These are phyloP conservation scores for Desmodesmus armatus DNA, from an alignment of 139 green algal genomes.

Conservation along the genomic window DNA sequence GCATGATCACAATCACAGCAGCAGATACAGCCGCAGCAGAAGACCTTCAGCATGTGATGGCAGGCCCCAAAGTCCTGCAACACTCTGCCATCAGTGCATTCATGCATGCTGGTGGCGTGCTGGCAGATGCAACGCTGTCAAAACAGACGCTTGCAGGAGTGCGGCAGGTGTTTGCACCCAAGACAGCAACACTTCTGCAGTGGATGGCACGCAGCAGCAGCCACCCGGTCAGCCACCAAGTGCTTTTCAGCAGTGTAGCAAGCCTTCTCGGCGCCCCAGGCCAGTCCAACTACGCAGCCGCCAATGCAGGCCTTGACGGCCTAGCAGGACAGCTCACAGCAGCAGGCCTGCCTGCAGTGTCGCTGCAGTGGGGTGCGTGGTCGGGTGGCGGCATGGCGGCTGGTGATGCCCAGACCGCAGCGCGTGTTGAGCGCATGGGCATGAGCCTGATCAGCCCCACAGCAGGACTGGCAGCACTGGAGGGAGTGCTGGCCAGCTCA, in stretches of 20 bases:
- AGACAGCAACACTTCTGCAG: conserved; percentile 39
- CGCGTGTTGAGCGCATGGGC: conserved; percentile 71
- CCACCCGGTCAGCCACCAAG: conserved; percentile 36
- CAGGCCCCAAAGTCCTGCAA: too few species aligned
- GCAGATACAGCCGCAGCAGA: neutral
- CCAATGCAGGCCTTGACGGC: conserved; percentile 73
- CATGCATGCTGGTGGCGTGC: conserved; percentile 81
- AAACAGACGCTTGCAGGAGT: conserved; percentile 64
- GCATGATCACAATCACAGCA: conserved; percentile 34
- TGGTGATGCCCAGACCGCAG: conserved; percentile 55
- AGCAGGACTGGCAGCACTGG: conserved; percentile 67
- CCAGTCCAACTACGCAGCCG: conserved; percentile 79
- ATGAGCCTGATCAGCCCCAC: conserved; percentile 69
- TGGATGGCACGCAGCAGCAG: neutral
- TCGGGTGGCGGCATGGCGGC: conserved; percentile 73
- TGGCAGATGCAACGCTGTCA: conserved; percentile 75
- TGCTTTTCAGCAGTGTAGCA: conserved; percentile 83
- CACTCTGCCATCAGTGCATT: conserved; percentile 54
- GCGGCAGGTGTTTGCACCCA: conserved; percentile 62
- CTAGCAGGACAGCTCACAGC: conserved; percentile 18
- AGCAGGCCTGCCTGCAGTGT: conserved; percentile 55
- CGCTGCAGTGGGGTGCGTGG: conserved; percentile 84
- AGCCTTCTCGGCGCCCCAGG: conserved; percentile 72
- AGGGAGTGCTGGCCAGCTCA: conserved; percentile 20
- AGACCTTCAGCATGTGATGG: neutral